Conservation (phyloP, 2,329 filamentous ascomycete genomes). For the Pyricularia sp. region DNA sequence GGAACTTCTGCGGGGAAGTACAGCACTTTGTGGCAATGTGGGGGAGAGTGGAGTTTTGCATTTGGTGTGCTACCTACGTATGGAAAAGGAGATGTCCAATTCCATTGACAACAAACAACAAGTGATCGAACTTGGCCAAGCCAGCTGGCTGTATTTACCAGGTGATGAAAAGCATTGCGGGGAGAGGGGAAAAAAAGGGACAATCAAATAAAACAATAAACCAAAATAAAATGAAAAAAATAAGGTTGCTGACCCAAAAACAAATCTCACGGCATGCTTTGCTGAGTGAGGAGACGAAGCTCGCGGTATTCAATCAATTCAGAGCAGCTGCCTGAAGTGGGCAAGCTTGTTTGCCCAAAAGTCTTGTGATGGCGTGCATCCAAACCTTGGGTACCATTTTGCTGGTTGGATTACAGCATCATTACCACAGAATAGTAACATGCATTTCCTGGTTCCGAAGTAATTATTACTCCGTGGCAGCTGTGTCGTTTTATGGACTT, state of each 20-base stretch:
- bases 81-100: background rate
- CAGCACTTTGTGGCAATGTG: background rate
- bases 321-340: background rate
- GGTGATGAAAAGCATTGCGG: background rate
- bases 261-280: background rate
- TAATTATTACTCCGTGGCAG: background rate
- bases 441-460: background rate
- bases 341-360: background rate
- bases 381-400: background rate
- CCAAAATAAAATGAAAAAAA: background rate
- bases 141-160: background rate
- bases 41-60: background rate
- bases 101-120: background rate
- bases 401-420: background rate
- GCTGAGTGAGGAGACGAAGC: background rate
- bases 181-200: background rate
- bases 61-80: background rate
- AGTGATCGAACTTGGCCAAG: background rate
- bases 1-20: background rate
- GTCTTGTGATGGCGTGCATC: background rate
- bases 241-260: background rate
- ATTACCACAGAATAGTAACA: background rate
- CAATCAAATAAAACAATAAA: background rate
- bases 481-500: background rate
- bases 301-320: background rate